Base-by-base conservation (phyloP, 306 rosid genomes). In the Hippophae tibetana region DNA sequence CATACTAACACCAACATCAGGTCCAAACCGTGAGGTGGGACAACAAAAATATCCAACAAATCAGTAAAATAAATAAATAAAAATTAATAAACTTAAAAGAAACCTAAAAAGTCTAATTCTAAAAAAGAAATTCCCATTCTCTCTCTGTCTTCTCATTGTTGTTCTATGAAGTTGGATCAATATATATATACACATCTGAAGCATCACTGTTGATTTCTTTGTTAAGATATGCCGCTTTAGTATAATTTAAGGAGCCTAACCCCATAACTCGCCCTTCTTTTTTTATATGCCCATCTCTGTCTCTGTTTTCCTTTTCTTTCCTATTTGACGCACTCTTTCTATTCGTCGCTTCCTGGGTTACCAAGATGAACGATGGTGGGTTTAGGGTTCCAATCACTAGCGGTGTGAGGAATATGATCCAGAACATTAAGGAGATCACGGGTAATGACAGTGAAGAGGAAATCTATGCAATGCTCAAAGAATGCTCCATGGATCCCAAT, bases 401-500 rank as follows among this genome's bases (percentile, higher is more conserved):
- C 78, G 68, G 76, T 69, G 81, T 66, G 63, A 80, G 69, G 84
- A 84, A 72, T 76, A 77, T 64, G 93, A 84, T 92, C 89, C 86
- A 80, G 81, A 76, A 73, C 76, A 80, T 92, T 14, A 82, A 82
- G 68, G 99, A 92, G 93, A 88, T 92, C 84, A 61, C 93, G 13
- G 93, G 79, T 9, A 81, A 83, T 72, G 89, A 88, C 65, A 85
- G 85, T 75, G 93, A 88, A 26, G 95, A 85, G 25, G 99, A 92
- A 62, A 82, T 88, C 74, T 77, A 88, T 76, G 86, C 96, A 83
- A 88, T 88, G 96, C 99, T 92, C 57, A 85, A 69, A 72, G 99
- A 92, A 57, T 92, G 96, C 71, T 76, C 85, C 61, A 92, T 92
- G 99, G 99, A 92, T 92, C 99, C 99, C 76, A 72, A 92, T 62